Evolutionary conservation across 169 alveolate species (phyloP), one percentile per base, ranked within the genome.

Genomic region (Pseudocohnilembus persalinus): DNA sequence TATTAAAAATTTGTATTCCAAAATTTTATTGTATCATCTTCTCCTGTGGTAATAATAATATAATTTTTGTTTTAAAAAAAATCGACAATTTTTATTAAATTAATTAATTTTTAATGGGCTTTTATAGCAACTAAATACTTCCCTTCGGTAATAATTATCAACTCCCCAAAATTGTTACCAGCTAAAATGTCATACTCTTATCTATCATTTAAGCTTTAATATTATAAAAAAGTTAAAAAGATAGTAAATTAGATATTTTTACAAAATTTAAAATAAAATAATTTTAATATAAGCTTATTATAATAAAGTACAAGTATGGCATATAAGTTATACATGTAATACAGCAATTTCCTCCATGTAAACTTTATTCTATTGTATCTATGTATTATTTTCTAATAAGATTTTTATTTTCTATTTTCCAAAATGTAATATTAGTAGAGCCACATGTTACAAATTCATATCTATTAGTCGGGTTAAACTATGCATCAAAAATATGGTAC

Each of bases 161-260:
- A 89, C 74, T 93, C 95, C 4, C 97, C 97, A n/a, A 90, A 87
- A 86, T 90, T 92, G 31, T 92, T 84, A 25, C 96, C 97, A 74
- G 93, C 92, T 27, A 91, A 78, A 6, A 94, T 89, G 83, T 92
- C 96, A 63, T 90, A 87, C 85, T 90, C 92, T 30, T 92, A 88
- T 27, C 91, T 88, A 88, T 94, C 89, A n/a, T 95, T 96, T 4
- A 49, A 49, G 20, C 68, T 49, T n/a, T n/a, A n/a, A n/a, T n/a
- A n/a, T n/a, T n/a, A n/a, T n/a, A n/a, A n/a, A n/a, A n/a, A n/a
- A n/a, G n/a, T n/a, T n/a, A n/a, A n/a, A n/a, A n/a, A 49, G 20
- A 49, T 49, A 49, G 68, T 49, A 49, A 49, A 4, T 20, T 11
- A 49, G 4, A 11, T 4, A 11, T 49, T 11, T 11, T 4, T 20